Percentiles rank a stretch among this genome's conserved stretches.
Evolutionary conservation across 208 protist species (phyloP).

Genomic region (Acanthamoeba quina): DNA sequence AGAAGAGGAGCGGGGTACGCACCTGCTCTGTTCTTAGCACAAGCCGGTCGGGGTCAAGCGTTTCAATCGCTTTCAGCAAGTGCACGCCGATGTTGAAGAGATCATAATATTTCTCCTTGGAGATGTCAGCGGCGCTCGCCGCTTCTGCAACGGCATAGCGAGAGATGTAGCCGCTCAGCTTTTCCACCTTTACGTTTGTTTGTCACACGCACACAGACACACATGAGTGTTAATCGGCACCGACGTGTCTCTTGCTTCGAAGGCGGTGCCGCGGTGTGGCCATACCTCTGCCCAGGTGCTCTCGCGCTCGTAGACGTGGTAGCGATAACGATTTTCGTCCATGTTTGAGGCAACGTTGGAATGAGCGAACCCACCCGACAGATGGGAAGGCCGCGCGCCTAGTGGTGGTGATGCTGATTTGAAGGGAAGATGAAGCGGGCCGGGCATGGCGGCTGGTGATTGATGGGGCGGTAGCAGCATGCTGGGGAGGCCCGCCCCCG

Average conservation of each 20-base stretch:
- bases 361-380: background rate
- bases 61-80: constrained; percentile 76
- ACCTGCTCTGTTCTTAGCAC: background rate
- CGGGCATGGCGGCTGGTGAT: background rate
- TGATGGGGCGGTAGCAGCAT: background rate
- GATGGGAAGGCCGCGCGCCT: background rate
- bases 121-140: constrained; percentile 37
- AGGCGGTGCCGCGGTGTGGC: background rate
- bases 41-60: constrained; percentile 72
- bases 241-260: background rate
- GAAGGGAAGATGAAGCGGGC: background rate
- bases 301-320: constrained; percentile 42
- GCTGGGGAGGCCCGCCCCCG: background rate
- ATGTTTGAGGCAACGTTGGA: background rate
- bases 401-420: background rate
- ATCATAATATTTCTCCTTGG: constrained; percentile 80
- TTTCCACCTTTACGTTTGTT: background rate
- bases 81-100: constrained; percentile 80
- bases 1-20: too few relatives aligned
- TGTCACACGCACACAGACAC: background rate
- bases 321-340: constrained; percentile 12
- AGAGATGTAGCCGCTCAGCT: constrained; percentile 66
- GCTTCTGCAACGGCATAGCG: constrained; percentile 14
- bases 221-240: background rate
- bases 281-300: constrained; percentile 49